These are phyloP conservation scores for Prunus mume DNA, from an alignment of 306 rosid genomes.

Conservation along the genomic window DNA sequence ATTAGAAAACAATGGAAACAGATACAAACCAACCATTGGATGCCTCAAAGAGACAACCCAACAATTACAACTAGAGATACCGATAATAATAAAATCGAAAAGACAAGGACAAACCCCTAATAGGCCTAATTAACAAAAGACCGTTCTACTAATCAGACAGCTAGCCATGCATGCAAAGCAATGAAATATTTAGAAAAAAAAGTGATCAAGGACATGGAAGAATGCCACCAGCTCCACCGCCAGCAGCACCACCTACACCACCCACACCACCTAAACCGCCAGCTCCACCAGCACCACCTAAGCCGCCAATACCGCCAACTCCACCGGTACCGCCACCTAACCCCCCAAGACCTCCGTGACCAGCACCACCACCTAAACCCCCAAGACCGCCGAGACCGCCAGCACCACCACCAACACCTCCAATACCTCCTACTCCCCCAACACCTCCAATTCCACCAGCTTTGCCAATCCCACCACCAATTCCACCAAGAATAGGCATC, in stretches of 20 bases:
- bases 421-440: constrained; percentile 26
- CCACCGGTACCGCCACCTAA: constrained; percentile 21
- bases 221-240: constrained; percentile 12
- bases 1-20: background rate
- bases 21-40: background rate
- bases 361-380: constrained; percentile 25
- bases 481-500: constrained; percentile 24
- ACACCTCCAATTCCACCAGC: constrained; percentile 21
- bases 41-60: background rate
- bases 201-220: background rate
- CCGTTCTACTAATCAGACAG: background rate
- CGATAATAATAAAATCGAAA: background rate
- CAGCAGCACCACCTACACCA: constrained; percentile 17
- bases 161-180: background rate
- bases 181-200: background rate
- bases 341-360: constrained; percentile 21
- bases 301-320: constrained; percentile 12
- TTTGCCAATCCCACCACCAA: constrained; percentile 23
- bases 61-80: background rate
- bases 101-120: background rate
- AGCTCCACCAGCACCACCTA: background rate
- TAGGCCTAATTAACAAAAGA: background rate
- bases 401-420: constrained; percentile 21
- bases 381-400: constrained; percentile 37
- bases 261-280: constrained; percentile 21